Evolutionary conservation across 768 basidiomycete species (phyloP).

Genomic region (Naganishia antarctica): DNA sequence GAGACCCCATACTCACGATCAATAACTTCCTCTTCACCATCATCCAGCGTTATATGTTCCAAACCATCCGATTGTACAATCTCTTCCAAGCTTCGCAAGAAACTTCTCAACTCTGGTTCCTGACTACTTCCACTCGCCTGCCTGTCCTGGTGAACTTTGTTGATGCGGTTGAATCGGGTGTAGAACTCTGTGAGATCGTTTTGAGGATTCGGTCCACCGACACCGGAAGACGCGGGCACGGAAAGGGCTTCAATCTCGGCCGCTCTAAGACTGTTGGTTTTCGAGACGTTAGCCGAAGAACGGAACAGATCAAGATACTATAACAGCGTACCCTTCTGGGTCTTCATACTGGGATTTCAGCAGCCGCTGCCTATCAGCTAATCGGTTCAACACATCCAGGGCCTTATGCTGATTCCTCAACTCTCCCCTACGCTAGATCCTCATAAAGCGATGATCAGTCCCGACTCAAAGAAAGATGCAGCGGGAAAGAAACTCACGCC

Average conservation of each 20-base stretch:
- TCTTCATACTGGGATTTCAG: conserved; percentile 74
- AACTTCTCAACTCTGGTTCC: conserved; percentile 39
- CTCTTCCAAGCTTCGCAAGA: conserved; percentile 82
- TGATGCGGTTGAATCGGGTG: conserved; percentile 86
- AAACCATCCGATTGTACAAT: conserved; percentile 52
- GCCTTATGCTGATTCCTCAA: conserved; percentile 73
- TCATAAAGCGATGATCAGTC: background rate
- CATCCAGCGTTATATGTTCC: conserved; percentile 62
- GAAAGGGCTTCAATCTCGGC: conserved; percentile 42
- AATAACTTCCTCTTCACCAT: conserved; percentile 60
- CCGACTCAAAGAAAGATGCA: background rate
- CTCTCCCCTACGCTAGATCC: conserved; percentile 32
- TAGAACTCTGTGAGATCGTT: conserved; percentile 86
- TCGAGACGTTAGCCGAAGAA: conserved; percentile 51
- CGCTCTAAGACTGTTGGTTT: conserved; percentile 51
- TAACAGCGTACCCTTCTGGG: conserved; percentile 54
- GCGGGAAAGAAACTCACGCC: conserved; percentile 38
- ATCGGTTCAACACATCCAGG: conserved; percentile 78
- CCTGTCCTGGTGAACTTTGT: conserved; percentile 75
- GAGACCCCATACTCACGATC: conserved; percentile 64
- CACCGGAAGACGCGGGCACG: conserved; percentile 37
- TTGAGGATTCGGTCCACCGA: conserved; percentile 29
- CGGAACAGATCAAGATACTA: conserved; percentile 43
- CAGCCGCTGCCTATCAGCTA: conserved; percentile 63
- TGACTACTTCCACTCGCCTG: conserved; percentile 8